Conservation (phyloP, 2,329 filamentous ascomycete species). For the Botrytis byssoidea region DNA sequence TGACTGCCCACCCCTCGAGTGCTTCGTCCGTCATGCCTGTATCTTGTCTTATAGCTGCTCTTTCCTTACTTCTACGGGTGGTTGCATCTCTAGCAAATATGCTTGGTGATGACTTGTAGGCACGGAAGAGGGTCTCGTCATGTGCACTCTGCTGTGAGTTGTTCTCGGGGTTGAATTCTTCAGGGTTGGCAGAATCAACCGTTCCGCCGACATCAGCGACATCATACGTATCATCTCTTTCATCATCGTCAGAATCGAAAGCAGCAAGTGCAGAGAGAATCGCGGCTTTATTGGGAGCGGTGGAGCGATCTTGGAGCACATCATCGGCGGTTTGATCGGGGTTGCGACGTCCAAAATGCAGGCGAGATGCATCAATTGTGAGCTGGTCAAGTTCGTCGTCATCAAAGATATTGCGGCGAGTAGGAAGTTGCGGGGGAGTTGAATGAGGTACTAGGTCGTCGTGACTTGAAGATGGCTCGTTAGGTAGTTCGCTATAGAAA, state of each 20-base stretch:
- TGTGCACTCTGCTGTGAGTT: constrained; percentile 48
- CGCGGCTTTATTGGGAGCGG: constrained; percentile 73
- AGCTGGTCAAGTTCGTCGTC: constrained; percentile 77
- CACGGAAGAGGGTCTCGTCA: constrained; percentile 72
- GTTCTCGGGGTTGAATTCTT: constrained; percentile 47
- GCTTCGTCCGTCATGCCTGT: constrained; percentile 91
- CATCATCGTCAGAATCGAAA: constrained; percentile 93
- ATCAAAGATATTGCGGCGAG: constrained; percentile 74
- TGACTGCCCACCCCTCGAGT: constrained; percentile 90
- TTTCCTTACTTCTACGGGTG: constrained; percentile 62
- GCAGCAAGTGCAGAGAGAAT: constrained; percentile 84
- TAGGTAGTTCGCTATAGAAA: constrained; percentile 28
- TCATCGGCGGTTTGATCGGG: constrained; percentile 66
- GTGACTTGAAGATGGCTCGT: constrained; percentile 32
- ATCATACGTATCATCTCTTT: constrained; percentile 96
- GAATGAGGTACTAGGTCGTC: constrained; percentile 56
- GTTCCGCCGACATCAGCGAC: constrained; percentile 87
- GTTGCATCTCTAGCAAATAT: constrained; percentile 70
- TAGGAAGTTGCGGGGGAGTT: constrained; percentile 56
- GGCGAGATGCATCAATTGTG: constrained; percentile 59
- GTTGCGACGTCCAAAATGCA: constrained; percentile 77
- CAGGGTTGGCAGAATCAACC: constrained; percentile 65
- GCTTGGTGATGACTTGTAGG: constrained; percentile 63
- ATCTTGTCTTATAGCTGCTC: constrained; percentile 65
- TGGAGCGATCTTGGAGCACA: constrained; percentile 63